Base-by-base conservation (phyloP, 129 eudicot genomes). In the Oenanthe sinensis region DNA sequence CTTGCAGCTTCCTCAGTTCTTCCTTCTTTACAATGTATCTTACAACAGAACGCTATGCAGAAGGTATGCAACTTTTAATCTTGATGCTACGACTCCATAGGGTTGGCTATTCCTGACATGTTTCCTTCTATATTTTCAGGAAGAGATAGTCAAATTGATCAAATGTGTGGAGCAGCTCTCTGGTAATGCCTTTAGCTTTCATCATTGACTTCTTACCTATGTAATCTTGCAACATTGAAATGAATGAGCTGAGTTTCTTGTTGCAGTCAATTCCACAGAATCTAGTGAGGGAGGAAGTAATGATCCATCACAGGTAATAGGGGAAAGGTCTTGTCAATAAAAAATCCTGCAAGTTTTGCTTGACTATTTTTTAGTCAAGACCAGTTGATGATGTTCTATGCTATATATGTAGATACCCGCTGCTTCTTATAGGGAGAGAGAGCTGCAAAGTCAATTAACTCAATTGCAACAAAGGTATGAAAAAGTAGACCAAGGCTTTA, bases 381-480 rank as follows among this genome's bases (percentile, higher is more conserved):
- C 60, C 26, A 48, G 7, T 4, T 43, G 47, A 16, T 15, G 28
- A 67, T 47, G n/a, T 74, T 71, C 52, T 9, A 33, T 72, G 43
- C 55, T 71, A 47, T 60, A 58, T 58, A 60, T 81, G 81, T 89
- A 93, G 97, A 82, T 81, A 44, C 80, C 78, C n/a, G 45, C 83
- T 80, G 81, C 79, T 74, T 82, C 96, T 76, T 82, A 79, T 42
- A 80, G 82, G 86, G 97, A 91, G 79, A 83, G 84, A 71, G 93
- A 94, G 82, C 92, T 94, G 80, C 90, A 91, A 77, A 71, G 88
- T 76, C 93, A 88, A 87, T 89, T 89, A 76, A 81, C 84, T 52
- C 92, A 91, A 81, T 82, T 94, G 82, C 96, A 94, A 81, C 97
- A 89, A 82, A 94, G 98, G 98, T 93, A 86, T 14, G 71, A 55